Percentiles rank a stretch among this genome's conserved stretches.
phyloP scores from a whole-genome alignment of 129 eudicot species.

The Saposhnikovia divaricata region DNA sequence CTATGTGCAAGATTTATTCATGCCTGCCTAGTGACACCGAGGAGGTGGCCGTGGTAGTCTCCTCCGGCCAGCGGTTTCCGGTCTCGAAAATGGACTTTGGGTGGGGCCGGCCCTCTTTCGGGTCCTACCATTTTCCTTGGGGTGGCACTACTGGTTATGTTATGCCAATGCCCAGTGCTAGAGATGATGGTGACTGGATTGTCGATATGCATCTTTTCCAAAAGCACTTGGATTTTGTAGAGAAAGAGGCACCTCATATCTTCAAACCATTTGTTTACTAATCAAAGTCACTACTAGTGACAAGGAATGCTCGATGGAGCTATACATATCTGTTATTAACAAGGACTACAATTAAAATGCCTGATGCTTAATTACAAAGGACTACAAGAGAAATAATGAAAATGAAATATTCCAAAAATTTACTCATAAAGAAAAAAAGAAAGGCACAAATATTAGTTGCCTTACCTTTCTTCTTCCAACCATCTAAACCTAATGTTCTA shows the following conservation, averaged over 20 bases:
- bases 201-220: constrained; percentile 54
- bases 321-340: too few species aligned
- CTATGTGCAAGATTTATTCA: constrained; percentile 17
- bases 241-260: constrained; percentile 47
- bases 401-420: neutral
- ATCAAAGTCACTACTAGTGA: too few species aligned
- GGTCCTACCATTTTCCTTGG: constrained; percentile 84
- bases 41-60: constrained; percentile 50
- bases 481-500: neutral
- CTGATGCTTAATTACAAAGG: too few species aligned
- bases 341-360: too few species aligned
- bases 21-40: neutral
- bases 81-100: constrained; percentile 52
- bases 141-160: constrained; percentile 70
- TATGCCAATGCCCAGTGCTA: constrained; percentile 63
- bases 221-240: constrained; percentile 53
- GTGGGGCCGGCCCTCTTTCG: constrained; percentile 60
- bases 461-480: neutral
- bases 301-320: too few species aligned
- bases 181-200: constrained; percentile 65
- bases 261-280: constrained; percentile 31
- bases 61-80: constrained; percentile 71
- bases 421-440: neutral
- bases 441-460: neutral
- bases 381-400: too few species aligned